Evolutionary conservation across 495 filamentous ascomycete species (phyloP).

Genomic region (Lentithecium fluviatile): DNA sequence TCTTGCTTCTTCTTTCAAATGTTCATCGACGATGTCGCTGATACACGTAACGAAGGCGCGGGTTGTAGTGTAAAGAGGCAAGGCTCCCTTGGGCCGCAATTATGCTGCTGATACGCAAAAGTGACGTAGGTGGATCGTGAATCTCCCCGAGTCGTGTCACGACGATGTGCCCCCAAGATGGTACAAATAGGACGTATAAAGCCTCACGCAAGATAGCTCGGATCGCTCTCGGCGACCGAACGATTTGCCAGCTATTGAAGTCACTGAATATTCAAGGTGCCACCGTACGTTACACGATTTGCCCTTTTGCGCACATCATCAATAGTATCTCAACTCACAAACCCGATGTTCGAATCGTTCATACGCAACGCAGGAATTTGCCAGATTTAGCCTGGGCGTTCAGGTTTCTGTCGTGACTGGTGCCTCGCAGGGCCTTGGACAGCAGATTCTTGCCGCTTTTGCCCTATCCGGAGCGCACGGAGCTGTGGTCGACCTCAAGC

Average conservation of each 20-base stretch:
- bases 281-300: background rate
- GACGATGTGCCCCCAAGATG: background rate
- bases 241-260: no score
- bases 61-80: no score
- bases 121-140: background rate
- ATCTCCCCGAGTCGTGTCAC: background rate
- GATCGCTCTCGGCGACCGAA: no score
- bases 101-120: background rate
- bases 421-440: constrained; percentile 10
- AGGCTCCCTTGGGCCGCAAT: no score
- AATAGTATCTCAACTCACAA: background rate
- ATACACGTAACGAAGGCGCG: no score
- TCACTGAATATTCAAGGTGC: background rate
- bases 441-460: constrained; percentile 10
- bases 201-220: background rate
- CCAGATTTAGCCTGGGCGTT: background rate
- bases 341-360: background rate
- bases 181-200: background rate
- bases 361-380: background rate
- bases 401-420: background rate
- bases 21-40: no score
- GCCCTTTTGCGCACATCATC: background rate
- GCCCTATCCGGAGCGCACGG: constrained; percentile 11
- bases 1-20: no score
- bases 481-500: constrained; percentile 9